phyloP scores from a whole-genome alignment of 2,329 filamentous ascomycete genomes.

The Colletotrichum lentis region DNA sequence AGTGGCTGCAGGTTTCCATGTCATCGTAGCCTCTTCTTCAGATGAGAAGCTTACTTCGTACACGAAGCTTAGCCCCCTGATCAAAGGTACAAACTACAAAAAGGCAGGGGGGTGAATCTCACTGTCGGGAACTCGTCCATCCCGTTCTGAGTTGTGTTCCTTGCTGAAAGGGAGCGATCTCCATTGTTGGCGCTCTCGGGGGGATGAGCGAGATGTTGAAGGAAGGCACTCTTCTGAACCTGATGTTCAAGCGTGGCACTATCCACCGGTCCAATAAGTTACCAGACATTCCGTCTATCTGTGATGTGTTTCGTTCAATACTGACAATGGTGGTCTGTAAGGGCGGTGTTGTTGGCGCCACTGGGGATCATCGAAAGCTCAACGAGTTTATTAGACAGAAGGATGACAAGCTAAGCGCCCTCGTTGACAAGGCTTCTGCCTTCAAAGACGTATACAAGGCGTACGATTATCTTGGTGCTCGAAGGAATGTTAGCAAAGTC shows the following conservation, averaged over 20 bases:
- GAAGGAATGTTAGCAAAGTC: neutral
- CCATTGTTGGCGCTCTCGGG: neutral
- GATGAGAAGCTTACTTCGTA: neutral
- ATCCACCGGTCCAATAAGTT: neutral
- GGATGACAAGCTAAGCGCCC: neutral
- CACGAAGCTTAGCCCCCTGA: neutral
- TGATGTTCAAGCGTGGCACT: neutral
- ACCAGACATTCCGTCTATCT: neutral
- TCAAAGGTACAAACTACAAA: neutral
- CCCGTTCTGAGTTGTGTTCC: neutral
- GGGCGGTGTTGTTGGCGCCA: neutral
- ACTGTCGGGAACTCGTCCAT: neutral
- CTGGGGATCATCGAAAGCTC: neutral
- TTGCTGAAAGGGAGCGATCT: neutral
- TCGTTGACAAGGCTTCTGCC: neutral
- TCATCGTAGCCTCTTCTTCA: slow-evolving; percentile 41
- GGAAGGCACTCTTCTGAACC: neutral
- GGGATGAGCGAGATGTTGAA: neutral
- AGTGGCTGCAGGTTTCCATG: slow-evolving; percentile 40
- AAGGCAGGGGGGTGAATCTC: neutral
- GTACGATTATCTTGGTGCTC: neutral
- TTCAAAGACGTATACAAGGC: neutral
- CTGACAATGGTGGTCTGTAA: neutral
- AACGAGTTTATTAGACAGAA: neutral
- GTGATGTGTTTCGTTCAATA: neutral